Conservation (phyloP, 306 rosid species). For the Herpetospermum pedunculosum region DNA sequence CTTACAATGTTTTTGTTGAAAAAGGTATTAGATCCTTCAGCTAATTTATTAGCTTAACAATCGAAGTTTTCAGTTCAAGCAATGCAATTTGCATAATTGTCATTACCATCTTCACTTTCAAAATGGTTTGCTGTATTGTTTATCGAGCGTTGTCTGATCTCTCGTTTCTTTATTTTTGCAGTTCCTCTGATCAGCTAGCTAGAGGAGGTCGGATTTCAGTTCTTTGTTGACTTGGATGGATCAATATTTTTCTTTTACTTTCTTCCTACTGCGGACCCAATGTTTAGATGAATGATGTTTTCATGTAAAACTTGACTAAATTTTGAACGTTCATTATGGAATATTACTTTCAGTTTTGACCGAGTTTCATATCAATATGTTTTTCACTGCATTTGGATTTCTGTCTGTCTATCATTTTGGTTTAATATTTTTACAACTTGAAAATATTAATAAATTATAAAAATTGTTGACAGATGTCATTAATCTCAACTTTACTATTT, state of each 20-base stretch:
- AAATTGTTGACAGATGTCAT: no score
- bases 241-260: not conserved
- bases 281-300: not conserved
- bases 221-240: not conserved
- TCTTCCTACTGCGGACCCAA: not conserved
- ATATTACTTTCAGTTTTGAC: not conserved
- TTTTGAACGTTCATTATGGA: not conserved
- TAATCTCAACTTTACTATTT: no score
- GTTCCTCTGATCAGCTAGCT: not conserved
- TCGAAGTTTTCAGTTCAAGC: not conserved
- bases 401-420: not conserved
- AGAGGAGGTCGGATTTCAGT: not conserved
- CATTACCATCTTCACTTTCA: not conserved
- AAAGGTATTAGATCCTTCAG: not conserved
- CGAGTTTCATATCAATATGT: not conserved
- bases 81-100: not conserved
- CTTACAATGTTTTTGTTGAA: no score
- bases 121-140: not conserved
- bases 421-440: no score
- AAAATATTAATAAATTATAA: no score
- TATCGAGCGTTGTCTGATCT: not conserved
- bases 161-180: not conserved
- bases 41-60: not conserved
- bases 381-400: no score
- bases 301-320: not conserved